Percentiles rank a stretch among this genome's conserved stretches.
phyloP scores from a whole-genome alignment of 2,329 filamentous ascomycete genomes.

The Fusarium sp. region DNA sequence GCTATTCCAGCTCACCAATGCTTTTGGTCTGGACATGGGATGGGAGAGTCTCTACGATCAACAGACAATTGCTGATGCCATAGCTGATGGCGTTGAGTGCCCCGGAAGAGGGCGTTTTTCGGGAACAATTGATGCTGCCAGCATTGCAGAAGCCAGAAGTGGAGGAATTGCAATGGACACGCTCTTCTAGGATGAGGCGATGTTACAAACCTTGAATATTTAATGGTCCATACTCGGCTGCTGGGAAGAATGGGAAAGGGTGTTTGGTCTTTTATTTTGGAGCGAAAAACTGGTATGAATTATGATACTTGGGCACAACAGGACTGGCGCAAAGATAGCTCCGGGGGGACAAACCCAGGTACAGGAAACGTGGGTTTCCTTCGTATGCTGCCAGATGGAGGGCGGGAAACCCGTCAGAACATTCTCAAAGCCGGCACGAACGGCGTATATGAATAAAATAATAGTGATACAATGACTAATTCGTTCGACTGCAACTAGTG shows the following conservation, averaged over 20 bases:
- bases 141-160: conserved; percentile 8
- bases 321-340: conserved; percentile 10
- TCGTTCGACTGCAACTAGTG: not conserved
- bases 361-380: not conserved
- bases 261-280: conserved; percentile 6
- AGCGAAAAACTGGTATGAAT: not conserved
- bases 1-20: conserved; percentile 44
- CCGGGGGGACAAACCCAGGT: not conserved
- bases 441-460: not conserved
- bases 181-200: conserved; percentile 7
- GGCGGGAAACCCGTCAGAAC: not conserved
- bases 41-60: conserved; percentile 54
- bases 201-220: not conserved
- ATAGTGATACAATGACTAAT: not conserved
- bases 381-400: not conserved
- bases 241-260: not conserved
- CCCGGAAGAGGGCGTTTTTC: conserved; percentile 58
- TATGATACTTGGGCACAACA: conserved; percentile 20
- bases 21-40: conserved; percentile 54
- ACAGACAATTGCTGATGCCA: conserved; percentile 50
- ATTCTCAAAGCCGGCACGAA: not conserved
- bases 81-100: conserved; percentile 51
- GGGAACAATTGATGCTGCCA: conserved; percentile 48
- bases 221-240: not conserved
- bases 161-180: not conserved